phyloP scores from a whole-genome alignment of 2,329 filamentous ascomycete genomes.

The Fusarium nanum region DNA sequence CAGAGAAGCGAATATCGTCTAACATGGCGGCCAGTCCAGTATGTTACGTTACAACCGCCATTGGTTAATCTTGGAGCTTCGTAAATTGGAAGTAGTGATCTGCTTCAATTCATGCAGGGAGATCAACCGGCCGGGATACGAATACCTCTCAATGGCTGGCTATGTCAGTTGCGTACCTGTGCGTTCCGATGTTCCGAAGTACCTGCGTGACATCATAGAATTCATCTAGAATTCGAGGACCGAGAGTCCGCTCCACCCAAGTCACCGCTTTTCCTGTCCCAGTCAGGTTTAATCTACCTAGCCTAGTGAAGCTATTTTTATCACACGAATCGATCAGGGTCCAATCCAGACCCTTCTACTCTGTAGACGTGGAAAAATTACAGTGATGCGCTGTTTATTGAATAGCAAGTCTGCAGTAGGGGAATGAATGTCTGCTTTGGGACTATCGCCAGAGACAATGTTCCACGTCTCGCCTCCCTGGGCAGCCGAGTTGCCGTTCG shows the following conservation, averaged over 20 bases:
- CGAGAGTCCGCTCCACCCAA: neutral
- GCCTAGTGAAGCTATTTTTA: neutral
- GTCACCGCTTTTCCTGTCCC: neutral
- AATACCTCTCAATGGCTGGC: neutral
- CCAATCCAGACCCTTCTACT: neutral
- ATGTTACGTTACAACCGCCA: neutral
- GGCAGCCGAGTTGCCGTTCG: constrained; percentile 18
- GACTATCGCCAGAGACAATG: neutral
- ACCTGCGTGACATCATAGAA: neutral
- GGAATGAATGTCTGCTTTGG: neutral
- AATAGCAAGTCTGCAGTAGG: neutral
- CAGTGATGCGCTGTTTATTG: neutral
- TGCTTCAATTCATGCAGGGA: neutral
- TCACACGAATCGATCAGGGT: neutral
- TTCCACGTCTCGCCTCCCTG: neutral
- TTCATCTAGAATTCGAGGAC: neutral
- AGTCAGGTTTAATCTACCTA: neutral
- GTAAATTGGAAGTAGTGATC: neutral
- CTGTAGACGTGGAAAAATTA: neutral
- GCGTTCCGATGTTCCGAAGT: neutral
- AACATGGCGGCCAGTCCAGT: neutral
- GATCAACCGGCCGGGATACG: neutral
- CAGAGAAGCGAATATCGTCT: neutral
- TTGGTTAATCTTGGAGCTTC: neutral
- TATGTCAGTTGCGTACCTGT: neutral